Base-by-base conservation (phyloP, 2,329 filamentous ascomycete genomes). In the Phaeosphaeria sp. region DNA sequence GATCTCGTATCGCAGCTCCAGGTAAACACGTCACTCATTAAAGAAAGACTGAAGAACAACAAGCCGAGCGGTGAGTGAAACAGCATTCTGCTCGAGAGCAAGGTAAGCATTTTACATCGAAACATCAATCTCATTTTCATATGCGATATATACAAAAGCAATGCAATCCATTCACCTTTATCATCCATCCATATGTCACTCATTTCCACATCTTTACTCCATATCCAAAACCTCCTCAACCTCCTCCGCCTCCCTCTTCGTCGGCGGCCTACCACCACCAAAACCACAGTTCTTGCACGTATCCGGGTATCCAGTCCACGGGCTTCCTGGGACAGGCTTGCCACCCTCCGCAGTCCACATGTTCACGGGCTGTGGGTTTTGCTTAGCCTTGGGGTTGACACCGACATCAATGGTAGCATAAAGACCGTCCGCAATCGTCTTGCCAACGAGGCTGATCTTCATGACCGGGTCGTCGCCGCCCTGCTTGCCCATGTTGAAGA, bases 371-470 rank as follows among this genome's bases (percentile, higher is more conserved):
- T 66, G 61, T 6, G 69, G 69, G 46, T 66, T 71, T 25, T 66
- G 64, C 49, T 49, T 66, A 22, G 71, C 68, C 44, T 53, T 64
- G 4, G 70, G 70, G 53, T 74, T 72, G 9, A 74, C 69, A 33
- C 72, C 72, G 25, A 74, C 62, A 56, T 74, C 72, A 22, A 74
- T 72, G 3, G 66, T 71, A 2, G 70, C 72, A 48, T 73, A 74
- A 1, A 74, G 54, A 17, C 72, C 71, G 44, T 74, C 70, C 21
- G 62, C 71, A 25, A 73, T 68, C 27, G 60, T 72, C 18, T 57
- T 81, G 7, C 86, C 86, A 2, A 89, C 79, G 15, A 83, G 77
- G 13, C 84, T 80, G 63, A 87, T 87, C 67, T 88, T 81, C 57
- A 86, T 77, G 66, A 88, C 80, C 0, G 86, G 87, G 57, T 83